Base-by-base conservation (phyloP, 768 basidiomycete genomes). In the Kwoniella sp. region DNA sequence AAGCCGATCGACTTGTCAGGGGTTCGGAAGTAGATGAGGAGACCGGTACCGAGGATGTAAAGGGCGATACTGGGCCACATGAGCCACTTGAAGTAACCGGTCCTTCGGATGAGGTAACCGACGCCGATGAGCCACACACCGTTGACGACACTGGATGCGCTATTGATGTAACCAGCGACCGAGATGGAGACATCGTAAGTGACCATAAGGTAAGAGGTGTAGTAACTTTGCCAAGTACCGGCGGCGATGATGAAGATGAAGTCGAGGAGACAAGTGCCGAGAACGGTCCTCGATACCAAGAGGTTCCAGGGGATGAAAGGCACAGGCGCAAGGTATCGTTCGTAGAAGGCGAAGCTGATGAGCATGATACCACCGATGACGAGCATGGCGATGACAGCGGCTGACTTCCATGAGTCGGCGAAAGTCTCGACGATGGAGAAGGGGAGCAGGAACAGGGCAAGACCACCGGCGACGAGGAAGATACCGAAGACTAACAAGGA, bases 401-500 rank as follows among this genome's bases (percentile, higher is more conserved):
- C 63, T 10, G 58, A 36, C 1, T 37, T 40, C 80, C 80, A 81
- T 1, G 25, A 29, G n/a, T 62, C 48, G 10, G 50, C 47, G 21
- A 61, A 68, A 7, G 74, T 70, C 10, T 72, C 73, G 8, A 77
- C 80, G 27, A 81, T 67, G 0, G 79, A 76, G 63, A 81, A 75
- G 0, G 80, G 80, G 0, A 80, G 60, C 13, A 81, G 73, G 68
- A 81, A 72, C n/a, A 81, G 55, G 0, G 71, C 58, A 22, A 79
- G 65, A n/a, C 67, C 56, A 4, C 68, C 74, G 48, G 66, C 60
- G 36, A 77, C 57, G 15, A 81, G 67, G 56, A 81, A 62, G 9
- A 79, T 47, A 22, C 80, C 80, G 56, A 79, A 54, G 44, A 79
- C 61, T 62, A 29, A 5, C 7, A 33, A 33, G 13, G 6, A 6